phyloP scores from a whole-genome alignment of 805 yeast species.

The Saturnispora mendoncae region DNA sequence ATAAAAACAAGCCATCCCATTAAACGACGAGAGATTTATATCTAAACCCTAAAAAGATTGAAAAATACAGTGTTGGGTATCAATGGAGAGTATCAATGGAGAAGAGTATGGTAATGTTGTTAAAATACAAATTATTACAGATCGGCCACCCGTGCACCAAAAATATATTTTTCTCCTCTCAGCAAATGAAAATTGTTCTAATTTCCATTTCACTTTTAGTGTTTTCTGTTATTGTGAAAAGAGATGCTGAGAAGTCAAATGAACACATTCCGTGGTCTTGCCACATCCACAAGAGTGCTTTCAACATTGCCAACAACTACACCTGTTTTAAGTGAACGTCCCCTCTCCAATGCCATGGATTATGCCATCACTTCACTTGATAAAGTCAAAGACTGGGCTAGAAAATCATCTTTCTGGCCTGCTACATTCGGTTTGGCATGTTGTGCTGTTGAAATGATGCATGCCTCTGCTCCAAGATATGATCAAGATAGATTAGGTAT shows the following conservation, averaged over 20 bases:
- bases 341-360: slow-evolving; percentile 54
- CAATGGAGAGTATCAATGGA: background rate
- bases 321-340: slow-evolving; percentile 61
- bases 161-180: background rate
- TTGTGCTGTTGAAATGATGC: slow-evolving; percentile 96
- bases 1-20: background rate
- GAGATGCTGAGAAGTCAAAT: slow-evolving; percentile 1
- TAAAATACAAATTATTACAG: background rate
- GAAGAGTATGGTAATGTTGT: background rate
- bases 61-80: background rate
- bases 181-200: background rate
- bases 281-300: slow-evolving; percentile 26
- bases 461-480: slow-evolving; percentile 80
- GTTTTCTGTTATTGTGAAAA: background rate
- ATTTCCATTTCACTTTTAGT: background rate
- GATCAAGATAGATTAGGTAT: slow-evolving; percentile 90
- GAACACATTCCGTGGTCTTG: slow-evolving; percentile 3
- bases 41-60: too few relatives aligned
- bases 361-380: slow-evolving; percentile 77
- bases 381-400: slow-evolving; percentile 81
- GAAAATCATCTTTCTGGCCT: slow-evolving; percentile 90
- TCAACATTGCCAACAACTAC: slow-evolving; percentile 52
- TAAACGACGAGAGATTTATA: background rate
- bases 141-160: background rate
- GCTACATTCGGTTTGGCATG: slow-evolving; percentile 88